Base-by-base conservation (phyloP, 2,329 filamentous ascomycete species). In the Aspergillus bombycis region DNA sequence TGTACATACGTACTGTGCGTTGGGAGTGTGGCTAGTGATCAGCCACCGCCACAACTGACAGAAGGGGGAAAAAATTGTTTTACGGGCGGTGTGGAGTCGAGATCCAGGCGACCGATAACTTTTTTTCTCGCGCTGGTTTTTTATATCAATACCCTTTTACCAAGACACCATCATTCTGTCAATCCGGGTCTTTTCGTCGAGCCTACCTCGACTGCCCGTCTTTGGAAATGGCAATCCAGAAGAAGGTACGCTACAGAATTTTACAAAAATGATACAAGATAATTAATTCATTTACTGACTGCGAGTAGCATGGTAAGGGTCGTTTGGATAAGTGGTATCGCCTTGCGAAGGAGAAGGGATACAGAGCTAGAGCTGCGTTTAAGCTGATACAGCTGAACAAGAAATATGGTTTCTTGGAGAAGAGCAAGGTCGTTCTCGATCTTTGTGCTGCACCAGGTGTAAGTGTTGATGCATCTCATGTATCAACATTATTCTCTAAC, bases 291-390 rank as follows among this genome's bases (percentile, higher is more conserved):
- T 36, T 38, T 76, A 75, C 72, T 81, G 62, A 78, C 68, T 53
- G 23, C 62, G 60, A 64, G 62, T 69, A 87, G 86, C 91, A 97
- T 83, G 94, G 93, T 82, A 98, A 98, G 84, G 94, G 94, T 80
- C 94, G 94, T 87, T 86, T 97, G 74, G 95, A 99, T 81, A 97
- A 98, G 81, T 98, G 94, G 92, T 99, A 98, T 82, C 94, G 94
- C 78, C 89, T 98, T 74, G 95, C 95, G 66, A 99, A 99, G 81
- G 95, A 99, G 79, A 98, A 97, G 80, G 95, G 95, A 67, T 99
- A 97, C 77, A 87, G 95, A 74, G 94, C 95, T 66, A 88, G 95
- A 86, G 94, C 95, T 71, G 94, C 95, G 62, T 98, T 98, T 86
- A 99, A 99, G 83, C 83, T 99, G 72, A 94, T 99, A 71, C 94